Base-by-base conservation (phyloP, 805 yeast genomes). In the Saturnispora saitoi region DNA sequence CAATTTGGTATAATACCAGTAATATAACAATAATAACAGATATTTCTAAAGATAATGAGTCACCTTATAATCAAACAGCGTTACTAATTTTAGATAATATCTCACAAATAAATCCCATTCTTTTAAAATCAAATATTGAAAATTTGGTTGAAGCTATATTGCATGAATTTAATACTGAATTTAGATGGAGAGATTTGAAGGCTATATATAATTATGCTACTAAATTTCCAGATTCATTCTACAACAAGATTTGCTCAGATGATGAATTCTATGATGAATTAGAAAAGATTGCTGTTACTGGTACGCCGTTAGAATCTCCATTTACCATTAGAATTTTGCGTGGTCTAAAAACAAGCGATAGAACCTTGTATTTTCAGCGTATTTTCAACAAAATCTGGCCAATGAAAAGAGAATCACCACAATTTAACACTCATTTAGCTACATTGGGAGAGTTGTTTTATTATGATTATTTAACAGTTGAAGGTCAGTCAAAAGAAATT, bases 1-100 rank as follows among this genome's bases (percentile, higher is more conserved):
- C 76, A 30, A 63, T 83, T 3, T 59, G 82, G 20, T 83, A 75
- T 63, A 89, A 87, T 66, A 74, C 76, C 56, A 76, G 86, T 19
- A 84, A 79, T 56, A 69, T 87, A 17, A 63, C 75, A 0, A 70
- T 76, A 15, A 64, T 86, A 4, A 63, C 85, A n/a, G 70, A 65
- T 17, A 57, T 70, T 32, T 66, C 77, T 5, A 71, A 69, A 48
- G 69, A 75, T 44, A 43, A 62, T 2, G 14, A 31, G 3, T 46
- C 55, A 5, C 58, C 62, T 42, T 55, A 62, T 11, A 54, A 58
- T 37, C 45, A 62, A 6, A 54, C 64, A 26, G 73, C 89, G 0
- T 76, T 78, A 48, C 77, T 72, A 43, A 54, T 84, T 4, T 63
- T 87, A 24, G 80, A 79, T 50, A 70, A 75, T 38, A 75, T 86